A percentile compares a stretch with the other conserved stretches of the same genome.
Conservation (phyloP, 1,284 basidiomycete genomes). For the Papiliotrema nemorosa region DNA sequence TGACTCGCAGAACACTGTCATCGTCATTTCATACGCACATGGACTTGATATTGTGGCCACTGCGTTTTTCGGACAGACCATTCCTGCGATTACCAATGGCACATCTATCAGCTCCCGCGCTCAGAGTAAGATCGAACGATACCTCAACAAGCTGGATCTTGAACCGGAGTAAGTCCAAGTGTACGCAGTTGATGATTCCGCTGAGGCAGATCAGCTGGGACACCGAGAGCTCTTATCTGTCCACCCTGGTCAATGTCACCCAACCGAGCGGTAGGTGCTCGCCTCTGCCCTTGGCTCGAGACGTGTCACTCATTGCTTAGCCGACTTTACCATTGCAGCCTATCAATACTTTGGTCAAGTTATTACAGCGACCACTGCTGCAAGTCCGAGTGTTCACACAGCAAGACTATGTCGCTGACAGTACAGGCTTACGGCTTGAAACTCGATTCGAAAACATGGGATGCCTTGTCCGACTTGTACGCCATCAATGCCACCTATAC, state of each 20-base stretch:
- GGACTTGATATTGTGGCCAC: conserved; percentile 5
- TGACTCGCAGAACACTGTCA: not conserved
- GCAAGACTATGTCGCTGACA: not conserved
- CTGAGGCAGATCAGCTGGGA: not conserved
- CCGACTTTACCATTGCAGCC: conserved; percentile 15
- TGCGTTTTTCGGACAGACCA: conserved; percentile 1
- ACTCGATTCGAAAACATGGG: conserved; percentile 9
- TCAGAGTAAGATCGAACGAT: not conserved
- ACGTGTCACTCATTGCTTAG: no score
- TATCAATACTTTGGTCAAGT: conserved; percentile 28
- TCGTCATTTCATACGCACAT: conserved; percentile 4
- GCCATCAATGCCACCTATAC: conserved; percentile 16
- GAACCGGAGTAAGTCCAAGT: conserved; percentile 12
- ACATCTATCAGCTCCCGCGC: not conserved
- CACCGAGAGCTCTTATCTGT: not conserved
- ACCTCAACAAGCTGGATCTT: conserved; percentile 11
- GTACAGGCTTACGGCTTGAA: conserved; percentile 22
- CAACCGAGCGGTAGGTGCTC: not conserved
- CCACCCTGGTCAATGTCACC: not conserved
- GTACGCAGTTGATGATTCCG: not conserved
- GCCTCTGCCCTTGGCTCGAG: no score
- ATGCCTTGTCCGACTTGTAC: conserved; percentile 13
- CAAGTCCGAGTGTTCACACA: no score
- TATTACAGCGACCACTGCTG: no score
- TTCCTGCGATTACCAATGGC: not conserved